Evolutionary conservation across 1,284 basidiomycete species (phyloP).

Genomic region (Melampsora americana): DNA sequence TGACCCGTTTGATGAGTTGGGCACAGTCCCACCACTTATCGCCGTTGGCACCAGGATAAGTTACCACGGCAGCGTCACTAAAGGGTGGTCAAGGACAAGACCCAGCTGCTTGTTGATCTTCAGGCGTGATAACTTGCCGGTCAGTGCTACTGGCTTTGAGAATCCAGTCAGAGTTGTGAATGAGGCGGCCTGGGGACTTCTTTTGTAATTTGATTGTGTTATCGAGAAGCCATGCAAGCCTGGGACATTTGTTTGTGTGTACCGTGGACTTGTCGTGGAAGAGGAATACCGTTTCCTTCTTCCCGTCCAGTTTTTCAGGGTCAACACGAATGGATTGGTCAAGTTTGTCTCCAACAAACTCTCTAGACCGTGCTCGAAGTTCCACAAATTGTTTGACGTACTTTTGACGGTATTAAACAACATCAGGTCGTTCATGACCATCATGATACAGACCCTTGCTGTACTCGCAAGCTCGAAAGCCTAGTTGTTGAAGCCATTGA

Average conservation of each 20-base stretch:
- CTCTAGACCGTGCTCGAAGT: too few relatives aligned
- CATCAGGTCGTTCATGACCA: too few relatives aligned
- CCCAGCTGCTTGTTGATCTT: too few relatives aligned
- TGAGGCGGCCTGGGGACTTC: background rate
- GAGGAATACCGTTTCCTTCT: background rate
- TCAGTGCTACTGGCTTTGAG: background rate
- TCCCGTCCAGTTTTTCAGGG: background rate
- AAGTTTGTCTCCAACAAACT: too few relatives aligned
- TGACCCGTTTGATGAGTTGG: too few relatives aligned
- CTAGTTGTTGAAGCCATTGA: too few relatives aligned
- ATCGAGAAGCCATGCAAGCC: background rate
- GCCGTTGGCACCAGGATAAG: slow-evolving; percentile 15
- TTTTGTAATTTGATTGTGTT: too few relatives aligned
- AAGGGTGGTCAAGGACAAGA: background rate
- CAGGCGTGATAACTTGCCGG: too few relatives aligned
- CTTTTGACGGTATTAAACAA: too few relatives aligned
- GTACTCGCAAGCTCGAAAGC: too few relatives aligned
- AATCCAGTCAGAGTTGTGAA: slow-evolving; percentile 5
- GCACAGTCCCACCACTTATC: slow-evolving; percentile 12
- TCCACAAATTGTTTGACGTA: too few relatives aligned
- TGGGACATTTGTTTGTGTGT: background rate
- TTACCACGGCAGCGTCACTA: slow-evolving; percentile 3
- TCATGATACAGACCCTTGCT: too few relatives aligned
- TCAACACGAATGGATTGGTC: background rate
- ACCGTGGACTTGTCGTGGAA: slow-evolving; percentile 2